Evolutionary conservation across 2,329 filamentous ascomycete genomes (phyloP).

Genomic region (Didymella lethalis): DNA sequence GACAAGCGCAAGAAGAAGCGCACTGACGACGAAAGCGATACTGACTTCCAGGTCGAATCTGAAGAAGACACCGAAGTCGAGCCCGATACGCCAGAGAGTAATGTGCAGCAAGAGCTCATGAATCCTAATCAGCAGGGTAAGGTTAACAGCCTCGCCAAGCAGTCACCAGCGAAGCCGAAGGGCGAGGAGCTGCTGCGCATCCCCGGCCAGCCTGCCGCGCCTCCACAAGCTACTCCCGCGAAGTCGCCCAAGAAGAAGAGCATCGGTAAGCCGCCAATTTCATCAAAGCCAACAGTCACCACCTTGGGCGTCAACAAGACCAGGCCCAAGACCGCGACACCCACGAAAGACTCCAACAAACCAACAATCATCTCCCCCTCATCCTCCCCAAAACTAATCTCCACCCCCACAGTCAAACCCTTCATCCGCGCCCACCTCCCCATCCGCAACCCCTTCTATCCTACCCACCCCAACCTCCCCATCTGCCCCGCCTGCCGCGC

Average conservation of each 20-base stretch:
- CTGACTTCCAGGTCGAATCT: slow-evolving; percentile 57
- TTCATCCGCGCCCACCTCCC: slow-evolving; percentile 44
- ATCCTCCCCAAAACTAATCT: slow-evolving; percentile 24
- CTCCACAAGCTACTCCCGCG: slow-evolving; percentile 3
- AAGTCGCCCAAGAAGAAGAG: slow-evolving; percentile 3
- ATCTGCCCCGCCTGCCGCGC: slow-evolving; percentile 63
- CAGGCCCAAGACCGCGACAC: background rate
- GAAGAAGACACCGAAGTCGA: slow-evolving; percentile 38
- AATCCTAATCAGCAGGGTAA: background rate
- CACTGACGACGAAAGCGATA: slow-evolving; percentile 55
- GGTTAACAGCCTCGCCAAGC: background rate
- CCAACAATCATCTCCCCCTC: slow-evolving; percentile 10
- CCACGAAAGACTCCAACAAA: slow-evolving; percentile 6
- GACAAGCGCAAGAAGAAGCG: slow-evolving; percentile 40
- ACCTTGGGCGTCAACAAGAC: slow-evolving; percentile 12
- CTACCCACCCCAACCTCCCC: slow-evolving; percentile 26
- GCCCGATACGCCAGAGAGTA: slow-evolving; percentile 3
- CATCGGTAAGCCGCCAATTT: slow-evolving; percentile 14
- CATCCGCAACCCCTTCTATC: slow-evolving; percentile 37
- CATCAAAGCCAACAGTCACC: slow-evolving; percentile 2
- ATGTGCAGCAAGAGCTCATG: slow-evolving; percentile 15
- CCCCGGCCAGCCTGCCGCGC: background rate
- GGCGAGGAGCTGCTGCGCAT: background rate
- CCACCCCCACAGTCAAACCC: slow-evolving; percentile 40
- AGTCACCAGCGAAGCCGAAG: slow-evolving; percentile 2